A percentile compares a stretch with the other conserved stretches of the same genome.
phyloP scores from a whole-genome alignment of 805 yeast genomes.

The Candida tibetensis region DNA sequence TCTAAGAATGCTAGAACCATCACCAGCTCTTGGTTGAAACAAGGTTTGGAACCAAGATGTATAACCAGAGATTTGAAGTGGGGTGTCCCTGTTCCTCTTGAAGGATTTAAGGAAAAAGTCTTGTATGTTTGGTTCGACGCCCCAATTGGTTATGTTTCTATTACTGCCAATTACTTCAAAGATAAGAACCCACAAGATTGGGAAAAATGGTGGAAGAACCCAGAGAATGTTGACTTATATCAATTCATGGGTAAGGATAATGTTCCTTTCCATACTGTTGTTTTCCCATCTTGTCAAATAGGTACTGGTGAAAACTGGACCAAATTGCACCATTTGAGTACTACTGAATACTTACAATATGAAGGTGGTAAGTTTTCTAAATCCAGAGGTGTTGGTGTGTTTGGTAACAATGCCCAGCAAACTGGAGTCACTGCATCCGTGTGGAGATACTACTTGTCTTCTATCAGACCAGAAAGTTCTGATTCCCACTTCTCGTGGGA shows the following conservation, averaged over 20 bases:
- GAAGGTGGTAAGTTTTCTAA: constrained; percentile 98
- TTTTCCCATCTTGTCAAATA: constrained; percentile 88
- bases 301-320: constrained; percentile 93
- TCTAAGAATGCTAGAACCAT: constrained; percentile 86
- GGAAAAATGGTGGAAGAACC: constrained; percentile 92
- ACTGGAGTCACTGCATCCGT: constrained; percentile 89
- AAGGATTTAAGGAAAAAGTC: constrained; percentile 83
- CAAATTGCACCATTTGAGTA: constrained; percentile 80
- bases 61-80: constrained; percentile 95
- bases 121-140: constrained; percentile 99
- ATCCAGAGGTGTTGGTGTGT: constrained; percentile 97
- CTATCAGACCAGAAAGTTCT: constrained; percentile 90
- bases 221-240: constrained; percentile 82
- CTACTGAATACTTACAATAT: constrained; percentile 95
- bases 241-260: constrained; percentile 99
- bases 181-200: constrained; percentile 48
- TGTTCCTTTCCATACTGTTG: constrained; percentile 98
- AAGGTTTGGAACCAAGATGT: constrained; percentile 90
- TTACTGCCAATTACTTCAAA: constrained; percentile 82
- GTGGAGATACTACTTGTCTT: constrained; percentile 95
- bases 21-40: constrained; percentile 90
- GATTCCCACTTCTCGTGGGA: constrained; percentile 98
- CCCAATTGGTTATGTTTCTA: constrained; percentile 92
- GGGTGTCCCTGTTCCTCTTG: constrained; percentile 98
- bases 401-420: constrained; percentile 95